Evolutionary conservation across 176 grass and related monocot species (phyloP), one percentile per base, ranked within the genome.

Genomic region (Oryza meyeriana): DNA sequence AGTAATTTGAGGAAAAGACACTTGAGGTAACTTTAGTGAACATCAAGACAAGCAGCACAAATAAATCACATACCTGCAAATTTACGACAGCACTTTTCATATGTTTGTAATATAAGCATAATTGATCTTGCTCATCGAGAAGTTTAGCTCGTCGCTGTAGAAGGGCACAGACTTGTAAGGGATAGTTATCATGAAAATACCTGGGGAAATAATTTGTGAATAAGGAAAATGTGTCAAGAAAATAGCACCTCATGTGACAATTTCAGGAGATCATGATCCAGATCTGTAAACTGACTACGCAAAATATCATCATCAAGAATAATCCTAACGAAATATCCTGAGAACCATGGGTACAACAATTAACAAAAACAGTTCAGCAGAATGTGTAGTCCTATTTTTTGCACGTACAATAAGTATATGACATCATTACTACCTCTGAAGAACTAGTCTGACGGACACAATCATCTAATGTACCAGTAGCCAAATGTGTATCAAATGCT

Each of bases 81-180:
- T 69, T 80, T 34, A 4, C 14, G 38, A 69, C 30, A 4, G 36
- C 45, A 28, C 27, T n/a, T 69, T 52, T 27, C 65, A 80, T 28
- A 27, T 39, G 16, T 80, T 58, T 16, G 24, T 2, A 58, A 80
- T 69, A 80, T 38, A 1, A 69, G 31, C 3, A 10, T 58, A 69
- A 32, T 4, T 28, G 78, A 38, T 80, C n/a, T 68, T 8, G 24
- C 47, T 34, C 48, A 57, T 25, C 10, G 44, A 80, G 25, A 69
- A 80, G 65, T 69, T 58, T 58, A 52, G 45, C 31, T 80, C 78
- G 69, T 80, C 65, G 64, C 78, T 80, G 62, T 45, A 78, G 39
- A 30, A 31, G 27, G 36, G 17, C 64, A 78, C 24, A 64, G 45
- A 44, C 11, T 31, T 65, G 16, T 44, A 31, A 65, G 12, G 28